A percentile compares a stretch with the other conserved stretches of the same genome.
These are phyloP conservation scores for Colletotrichum somersetense DNA, from an alignment of 2,329 filamentous ascomycete genomes.

Conservation along the genomic window DNA sequence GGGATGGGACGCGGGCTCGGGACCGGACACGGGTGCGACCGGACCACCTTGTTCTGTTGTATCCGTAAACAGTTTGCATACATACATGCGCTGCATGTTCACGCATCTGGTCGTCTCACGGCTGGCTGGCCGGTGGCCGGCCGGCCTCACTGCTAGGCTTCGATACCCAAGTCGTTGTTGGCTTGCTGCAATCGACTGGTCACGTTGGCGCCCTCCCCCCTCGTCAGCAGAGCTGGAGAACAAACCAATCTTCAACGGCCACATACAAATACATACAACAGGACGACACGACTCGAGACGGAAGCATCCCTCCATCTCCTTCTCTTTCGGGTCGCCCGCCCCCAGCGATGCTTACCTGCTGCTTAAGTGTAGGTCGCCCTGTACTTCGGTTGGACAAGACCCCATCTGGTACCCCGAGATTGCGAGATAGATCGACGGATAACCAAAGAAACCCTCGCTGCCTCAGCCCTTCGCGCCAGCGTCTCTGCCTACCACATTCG, in stretches of 20 bases:
- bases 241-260: not conserved
- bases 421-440: conserved; percentile 13
- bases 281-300: not conserved
- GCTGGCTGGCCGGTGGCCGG: not conserved
- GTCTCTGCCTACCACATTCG: conserved; percentile 15
- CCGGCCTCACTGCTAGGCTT: not conserved
- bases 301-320: not conserved
- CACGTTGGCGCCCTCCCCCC: not conserved
- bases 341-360: not conserved
- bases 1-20: not conserved
- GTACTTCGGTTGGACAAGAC: not conserved
- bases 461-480: conserved; percentile 1
- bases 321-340: not conserved
- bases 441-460: conserved; percentile 9
- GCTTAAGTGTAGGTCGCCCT: not conserved
- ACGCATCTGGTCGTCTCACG: conserved; percentile 1
- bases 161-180: not conserved
- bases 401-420: not conserved
- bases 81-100: too few relatives aligned
- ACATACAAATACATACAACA: not conserved
- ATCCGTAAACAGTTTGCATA: too few relatives aligned
- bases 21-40: not conserved
- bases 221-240: conserved; percentile 16
- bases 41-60: not conserved
- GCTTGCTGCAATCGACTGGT: not conserved